Evolutionary conservation across 345 rosid species (phyloP).

Genomic region (Citrus sp.): DNA sequence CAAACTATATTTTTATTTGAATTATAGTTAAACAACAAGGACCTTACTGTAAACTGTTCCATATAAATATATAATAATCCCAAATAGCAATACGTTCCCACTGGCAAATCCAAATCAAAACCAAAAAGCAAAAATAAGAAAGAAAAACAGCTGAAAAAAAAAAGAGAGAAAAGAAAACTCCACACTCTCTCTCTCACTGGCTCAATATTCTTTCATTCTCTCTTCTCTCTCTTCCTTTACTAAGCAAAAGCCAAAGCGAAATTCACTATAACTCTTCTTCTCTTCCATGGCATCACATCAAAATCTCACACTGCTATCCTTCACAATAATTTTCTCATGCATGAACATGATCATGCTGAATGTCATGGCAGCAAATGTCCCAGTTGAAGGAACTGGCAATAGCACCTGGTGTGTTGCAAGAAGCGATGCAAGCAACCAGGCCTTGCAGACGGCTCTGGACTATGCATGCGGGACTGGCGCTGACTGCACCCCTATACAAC

Average conservation of each 20-base stretch:
- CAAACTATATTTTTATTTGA: no score
- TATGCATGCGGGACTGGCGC: conserved; percentile 74
- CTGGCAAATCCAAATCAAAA: background rate
- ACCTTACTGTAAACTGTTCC: no score
- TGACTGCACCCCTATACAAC: conserved; percentile 56
- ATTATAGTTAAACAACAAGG: no score
- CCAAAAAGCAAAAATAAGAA: background rate
- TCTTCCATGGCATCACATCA: conserved; percentile 21
- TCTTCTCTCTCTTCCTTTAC: conserved; percentile 16
- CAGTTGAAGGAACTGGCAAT: conserved; percentile 12
- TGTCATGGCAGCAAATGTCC: background rate
- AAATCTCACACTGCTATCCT: background rate
- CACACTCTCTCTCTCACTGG: background rate
- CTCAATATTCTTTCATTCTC: background rate
- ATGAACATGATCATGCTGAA: background rate
- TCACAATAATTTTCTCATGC: background rate
- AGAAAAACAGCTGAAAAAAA: background rate
- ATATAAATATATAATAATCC: no score
- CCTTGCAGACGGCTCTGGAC: conserved; percentile 57
- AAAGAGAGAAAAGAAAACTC: conserved; percentile 11
- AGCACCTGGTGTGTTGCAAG: conserved; percentile 71
- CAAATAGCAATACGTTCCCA: no score
- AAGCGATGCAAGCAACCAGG: conserved; percentile 58
- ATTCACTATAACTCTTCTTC: conserved; percentile 23
- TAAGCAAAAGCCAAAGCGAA: background rate